phyloP scores from a whole-genome alignment of 371 early-diverging fungal species.

The Circinella minor region DNA sequence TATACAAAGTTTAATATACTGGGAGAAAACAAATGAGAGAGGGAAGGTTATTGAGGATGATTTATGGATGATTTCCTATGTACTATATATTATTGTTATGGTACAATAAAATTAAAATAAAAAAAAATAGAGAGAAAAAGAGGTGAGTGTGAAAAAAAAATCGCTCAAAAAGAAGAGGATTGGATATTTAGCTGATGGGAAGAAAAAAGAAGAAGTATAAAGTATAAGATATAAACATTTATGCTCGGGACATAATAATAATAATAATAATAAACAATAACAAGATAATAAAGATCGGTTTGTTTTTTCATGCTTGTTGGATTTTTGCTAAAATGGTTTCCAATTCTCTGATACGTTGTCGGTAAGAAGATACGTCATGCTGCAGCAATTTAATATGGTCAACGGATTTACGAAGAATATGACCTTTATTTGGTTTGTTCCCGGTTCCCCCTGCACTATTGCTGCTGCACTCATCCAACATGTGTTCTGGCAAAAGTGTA shows the following conservation, averaged over 20 bases:
- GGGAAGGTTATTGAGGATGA: too few relatives aligned
- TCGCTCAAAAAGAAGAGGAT: too few relatives aligned
- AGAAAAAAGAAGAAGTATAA: neutral
- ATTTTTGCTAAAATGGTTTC: slow-evolving; percentile 45
- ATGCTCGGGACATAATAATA: neutral
- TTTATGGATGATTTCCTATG: too few relatives aligned
- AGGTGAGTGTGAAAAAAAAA: too few relatives aligned
- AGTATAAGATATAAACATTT: slow-evolving; percentile 2
- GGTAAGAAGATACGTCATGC: slow-evolving; percentile 59
- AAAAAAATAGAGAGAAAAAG: too few relatives aligned
- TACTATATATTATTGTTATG: too few relatives aligned
- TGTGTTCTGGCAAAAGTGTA: slow-evolving; percentile 80
- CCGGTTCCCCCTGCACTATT: slow-evolving; percentile 19
- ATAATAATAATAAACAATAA: too few relatives aligned
- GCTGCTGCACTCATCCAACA: slow-evolving; percentile 60
- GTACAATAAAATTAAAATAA: too few relatives aligned
- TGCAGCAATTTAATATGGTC: slow-evolving; percentile 85
- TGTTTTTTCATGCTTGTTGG: neutral
- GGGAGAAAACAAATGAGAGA: too few relatives aligned
- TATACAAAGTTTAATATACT: too few relatives aligned
- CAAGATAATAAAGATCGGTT: neutral
- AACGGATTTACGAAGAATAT: slow-evolving; percentile 87
- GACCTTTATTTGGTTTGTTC: slow-evolving; percentile 84
- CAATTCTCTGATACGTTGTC: slow-evolving; percentile 73
- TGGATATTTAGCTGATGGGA: too few relatives aligned